Evolutionary conservation across 495 filamentous ascomycete genomes (phyloP), one percentile per base, ranked within the genome.

Genomic region (Lasiosphaeria ovina): DNA sequence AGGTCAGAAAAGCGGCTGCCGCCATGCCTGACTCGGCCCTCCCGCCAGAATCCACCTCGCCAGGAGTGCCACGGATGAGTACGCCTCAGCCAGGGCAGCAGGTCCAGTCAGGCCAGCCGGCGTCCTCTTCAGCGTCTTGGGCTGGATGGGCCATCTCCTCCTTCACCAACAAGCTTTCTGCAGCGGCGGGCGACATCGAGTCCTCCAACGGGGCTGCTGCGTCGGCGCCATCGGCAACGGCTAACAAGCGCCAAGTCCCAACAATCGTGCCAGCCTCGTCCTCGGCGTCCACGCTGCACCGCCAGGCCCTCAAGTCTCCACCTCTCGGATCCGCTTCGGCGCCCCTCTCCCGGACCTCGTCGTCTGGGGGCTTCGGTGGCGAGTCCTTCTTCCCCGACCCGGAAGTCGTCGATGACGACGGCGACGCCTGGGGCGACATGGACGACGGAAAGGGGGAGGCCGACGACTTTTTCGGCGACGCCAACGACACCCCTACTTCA

Each of bases 131-230:
- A 11, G 58, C 70, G 4, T 57, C 64, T 3, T 97, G 93, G 95
- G 85, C 93, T 5, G 94, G 95, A 47, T 98, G 94, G 94, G 94
- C 94, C 0, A 96, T 98, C 50, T 97, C 94, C 3, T 96, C 91
- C n/a, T 97, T 98, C 73, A 97, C 94, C 4, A 97, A 97, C 73
- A 97, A 95, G 67, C 69, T 98, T 34, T 84, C 89, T 11, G 73
- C 90, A 3, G 90, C 91, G 3, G 87, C 86, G 34, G 94, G 94
- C 16, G 88, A 96, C 50, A 97, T 98, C 51, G 81, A 92, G 62
- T 50, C 69, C 3, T 42, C 55, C 24, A 24, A 24, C 24, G 24
- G 24, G 11, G 38, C 54, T 11, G 56, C 65, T 3, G 11, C 64
- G 1, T n/a, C 53, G 6, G 51, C 64, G 3, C 55, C 63, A 0